phyloP scores from a whole-genome alignment of 1,284 basidiomycete species.

The Cryptococcus wingfieldii region DNA sequence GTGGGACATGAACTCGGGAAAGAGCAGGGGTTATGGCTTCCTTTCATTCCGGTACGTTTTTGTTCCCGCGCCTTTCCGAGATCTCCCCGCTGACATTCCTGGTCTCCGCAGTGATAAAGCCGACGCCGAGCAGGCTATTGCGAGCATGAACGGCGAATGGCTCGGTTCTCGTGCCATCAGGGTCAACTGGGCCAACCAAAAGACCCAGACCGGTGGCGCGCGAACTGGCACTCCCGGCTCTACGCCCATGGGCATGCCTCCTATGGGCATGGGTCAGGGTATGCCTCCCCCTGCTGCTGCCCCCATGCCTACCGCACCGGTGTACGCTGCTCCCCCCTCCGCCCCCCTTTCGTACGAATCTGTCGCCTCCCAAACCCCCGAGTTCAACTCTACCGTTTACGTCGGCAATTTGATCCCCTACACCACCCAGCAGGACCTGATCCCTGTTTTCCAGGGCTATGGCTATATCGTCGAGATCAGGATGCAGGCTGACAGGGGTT shows the following conservation, averaged over 20 bases:
- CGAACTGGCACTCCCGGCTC: slow-evolving; percentile 12
- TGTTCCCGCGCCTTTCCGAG: background rate
- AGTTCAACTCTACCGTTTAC: slow-evolving; percentile 92
- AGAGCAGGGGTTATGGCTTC: slow-evolving; percentile 65
- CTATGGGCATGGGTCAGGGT: slow-evolving; percentile 5
- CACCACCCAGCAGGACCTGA: slow-evolving; percentile 89
- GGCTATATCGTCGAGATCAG: slow-evolving; percentile 97
- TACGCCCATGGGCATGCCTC: slow-evolving; percentile 7
- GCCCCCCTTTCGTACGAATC: slow-evolving; percentile 80
- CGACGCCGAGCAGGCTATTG: slow-evolving; percentile 96
- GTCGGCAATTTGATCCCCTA: slow-evolving; percentile 97
- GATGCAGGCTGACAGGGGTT: slow-evolving; percentile 96
- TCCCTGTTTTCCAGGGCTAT: slow-evolving; percentile 87
- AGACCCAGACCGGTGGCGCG: slow-evolving; percentile 64
- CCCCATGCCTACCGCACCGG: background rate
- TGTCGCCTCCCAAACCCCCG: slow-evolving; percentile 81
- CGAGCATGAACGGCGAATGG: slow-evolving; percentile 99
- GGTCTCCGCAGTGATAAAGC: slow-evolving; percentile 78
- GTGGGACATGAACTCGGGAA: slow-evolving; percentile 99
- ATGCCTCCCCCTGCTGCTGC: slow-evolving; percentile 9
- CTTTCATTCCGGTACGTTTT: slow-evolving; percentile 52
- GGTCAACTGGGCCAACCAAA: slow-evolving; percentile 98
- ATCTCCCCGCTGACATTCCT: slow-evolving; percentile 75
- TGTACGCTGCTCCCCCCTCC: slow-evolving; percentile 10
- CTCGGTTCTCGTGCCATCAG: slow-evolving; percentile 93